Base-by-base conservation (phyloP, 768 basidiomycete genomes). In the Pulveroboletus sp. region DNA sequence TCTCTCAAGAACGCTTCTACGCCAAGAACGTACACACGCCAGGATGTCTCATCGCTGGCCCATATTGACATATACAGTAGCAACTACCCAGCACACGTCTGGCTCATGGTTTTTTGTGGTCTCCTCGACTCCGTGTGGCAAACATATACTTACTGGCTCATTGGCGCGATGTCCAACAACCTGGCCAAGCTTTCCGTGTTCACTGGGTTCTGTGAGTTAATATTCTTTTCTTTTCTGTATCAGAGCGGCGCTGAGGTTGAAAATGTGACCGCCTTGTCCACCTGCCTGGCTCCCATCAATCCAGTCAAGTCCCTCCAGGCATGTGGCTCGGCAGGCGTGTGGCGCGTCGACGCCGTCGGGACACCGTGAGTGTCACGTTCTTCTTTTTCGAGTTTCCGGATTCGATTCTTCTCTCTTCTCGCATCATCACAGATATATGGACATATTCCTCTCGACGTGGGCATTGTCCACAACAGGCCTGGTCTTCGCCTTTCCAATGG, bases 71-170 rank as follows among this genome's bases (percentile, higher is more conserved):
- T 87, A 29, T 69, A 70, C 47, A 79, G 82, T 56, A 53, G 60
- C 0, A 67, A 67, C 2, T 92, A 87, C 61, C 69, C 76, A 4
- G 77, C 74, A 27, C 75, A 76, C 49, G 69, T 86, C 14, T 76
- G 76, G 68, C 69, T 92, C 17, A 88, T 83, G 68, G 77, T 87
- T 48, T 79, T 82, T 64, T 87, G 79, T 58, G 85, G 88, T n/a
- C 55, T 91, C 3, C 75, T 90, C 44, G 90, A 93, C 51, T 75
- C 90, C 1, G 84, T 89, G 80, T 92, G 87, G 87, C 90, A 92
- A 63, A 89, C 85, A 3, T 81, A 81, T 0, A 81, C 82, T 4
- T 90, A 90, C 65, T 90, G 87, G 87, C 75, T 88, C 57, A 80
- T n/a, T n/a, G 90, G 90, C 24, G 85, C 87, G 13, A 87, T 93